These are phyloP conservation scores for Juglanconis sp. DNA, from an alignment of 2,329 filamentous ascomycete species.

Conservation along the genomic window DNA sequence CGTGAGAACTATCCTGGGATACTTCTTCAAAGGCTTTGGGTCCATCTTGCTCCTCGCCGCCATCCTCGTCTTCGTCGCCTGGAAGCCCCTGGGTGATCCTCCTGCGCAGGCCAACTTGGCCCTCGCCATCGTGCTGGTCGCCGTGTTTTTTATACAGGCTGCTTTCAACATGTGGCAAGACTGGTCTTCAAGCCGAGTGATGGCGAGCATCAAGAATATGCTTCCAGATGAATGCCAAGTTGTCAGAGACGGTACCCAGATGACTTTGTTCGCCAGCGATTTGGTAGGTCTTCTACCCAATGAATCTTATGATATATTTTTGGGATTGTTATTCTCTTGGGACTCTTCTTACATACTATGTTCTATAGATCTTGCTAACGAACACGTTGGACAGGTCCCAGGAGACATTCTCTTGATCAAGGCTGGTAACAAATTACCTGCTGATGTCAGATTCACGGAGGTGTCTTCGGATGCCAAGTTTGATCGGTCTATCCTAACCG, in stretches of 20 bases:
- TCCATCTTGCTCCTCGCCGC: slow-evolving; percentile 65
- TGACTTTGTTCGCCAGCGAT: slow-evolving; percentile 44
- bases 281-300: slow-evolving; percentile 37
- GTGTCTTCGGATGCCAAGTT: slow-evolving; percentile 68
- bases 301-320: too few relatives aligned
- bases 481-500: slow-evolving; percentile 70
- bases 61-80: slow-evolving; percentile 72
- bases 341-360: too few relatives aligned
- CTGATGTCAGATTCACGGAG: slow-evolving; percentile 68
- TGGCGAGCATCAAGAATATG: slow-evolving; percentile 78
- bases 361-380: too few relatives aligned
- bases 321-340: too few relatives aligned
- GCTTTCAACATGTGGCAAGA: slow-evolving; percentile 70
- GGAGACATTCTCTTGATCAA: slow-evolving; percentile 68
- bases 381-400: slow-evolving; percentile 40
- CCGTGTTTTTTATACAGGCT: slow-evolving; percentile 68
- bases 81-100: slow-evolving; percentile 71
- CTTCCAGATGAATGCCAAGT: slow-evolving; percentile 70
- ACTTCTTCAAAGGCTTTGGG: slow-evolving; percentile 77
- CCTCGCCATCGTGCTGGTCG: slow-evolving; percentile 68
- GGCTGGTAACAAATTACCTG: slow-evolving; percentile 70
- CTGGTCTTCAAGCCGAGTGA: slow-evolving; percentile 72
- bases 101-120: slow-evolving; percentile 68
- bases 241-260: slow-evolving; percentile 54
- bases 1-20: slow-evolving; percentile 57